phyloP scores from a whole-genome alignment of 805 yeast genomes.

The Ogataea paraovalis region DNA sequence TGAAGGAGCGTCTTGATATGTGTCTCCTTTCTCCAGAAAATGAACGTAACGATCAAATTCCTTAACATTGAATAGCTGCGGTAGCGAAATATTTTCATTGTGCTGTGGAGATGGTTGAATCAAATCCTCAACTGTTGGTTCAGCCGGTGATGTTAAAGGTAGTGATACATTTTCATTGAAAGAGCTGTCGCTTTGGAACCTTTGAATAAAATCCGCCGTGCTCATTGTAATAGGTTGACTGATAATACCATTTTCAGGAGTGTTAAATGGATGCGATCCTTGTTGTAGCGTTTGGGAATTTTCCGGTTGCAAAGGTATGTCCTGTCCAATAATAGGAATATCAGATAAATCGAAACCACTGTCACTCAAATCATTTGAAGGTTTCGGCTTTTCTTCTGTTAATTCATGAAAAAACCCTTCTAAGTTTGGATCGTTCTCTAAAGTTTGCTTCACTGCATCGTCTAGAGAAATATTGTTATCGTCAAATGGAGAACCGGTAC shows the following conservation, averaged over 20 bases:
- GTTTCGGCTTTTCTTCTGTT: not conserved
- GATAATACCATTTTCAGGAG: not conserved
- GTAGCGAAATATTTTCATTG: not conserved
- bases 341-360: slow-evolving; percentile 26
- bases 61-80: slow-evolving; percentile 1
- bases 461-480: slow-evolving; percentile 8
- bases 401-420: slow-evolving; percentile 22
- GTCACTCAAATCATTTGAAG: not conserved
- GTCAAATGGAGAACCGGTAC: slow-evolving; percentile 15
- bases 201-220: slow-evolving; percentile 17
- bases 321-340: slow-evolving; percentile 11
- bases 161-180: slow-evolving; percentile 3
- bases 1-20: slow-evolving; percentile 6
- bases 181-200: slow-evolving; percentile 8
- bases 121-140: too few species aligned
- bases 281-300: not conserved
- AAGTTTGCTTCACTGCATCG: slow-evolving; percentile 15
- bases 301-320: slow-evolving; percentile 1
- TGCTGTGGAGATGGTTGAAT: not conserved
- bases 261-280: too few species aligned
- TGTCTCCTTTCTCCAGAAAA: slow-evolving; percentile 16
- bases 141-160: not conserved
- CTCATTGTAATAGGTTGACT: slow-evolving; percentile 21
- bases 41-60: slow-evolving; percentile 4
- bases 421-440: slow-evolving; percentile 28